phyloP scores from a whole-genome alignment of 108 stramenopile genomes.

The Mayamaea pseudoterrestris region DNA sequence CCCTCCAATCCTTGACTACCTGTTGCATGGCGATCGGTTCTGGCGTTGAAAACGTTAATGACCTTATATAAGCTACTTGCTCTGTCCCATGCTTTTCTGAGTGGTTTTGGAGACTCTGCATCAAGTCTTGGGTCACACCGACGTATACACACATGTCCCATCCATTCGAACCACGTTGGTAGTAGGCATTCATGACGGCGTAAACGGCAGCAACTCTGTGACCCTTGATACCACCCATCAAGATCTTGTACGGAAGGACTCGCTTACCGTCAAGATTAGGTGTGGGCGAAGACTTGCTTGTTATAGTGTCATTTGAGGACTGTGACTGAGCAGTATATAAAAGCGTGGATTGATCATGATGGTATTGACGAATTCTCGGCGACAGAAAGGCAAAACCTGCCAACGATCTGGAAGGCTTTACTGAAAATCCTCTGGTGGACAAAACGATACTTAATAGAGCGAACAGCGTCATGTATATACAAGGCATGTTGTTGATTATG shows the following conservation, averaged over 20 bases:
- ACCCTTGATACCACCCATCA: conserved; percentile 40
- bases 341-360: no score
- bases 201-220: conserved; percentile 59
- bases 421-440: no score
- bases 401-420: no score
- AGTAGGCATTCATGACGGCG: conserved; percentile 48
- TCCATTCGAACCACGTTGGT: conserved; percentile 47
- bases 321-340: no score
- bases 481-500: no score
- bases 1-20: conserved; percentile 52
- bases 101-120: conserved; percentile 11
- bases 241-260: conserved; percentile 44
- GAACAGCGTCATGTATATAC: no score
- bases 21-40: conserved; percentile 69
- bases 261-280: conserved; percentile 67
- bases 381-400: no score
- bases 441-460: no score
- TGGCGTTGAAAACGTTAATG: conserved; percentile 57
- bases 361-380: no score
- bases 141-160: conserved; percentile 59
- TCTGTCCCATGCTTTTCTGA: conserved; percentile 10
- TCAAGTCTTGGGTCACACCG: conserved; percentile 53
- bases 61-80: conserved; percentile 48
- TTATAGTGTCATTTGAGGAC: not conserved
- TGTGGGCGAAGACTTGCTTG: conserved; percentile 8